phyloP scores from a whole-genome alignment of 2,329 filamentous ascomycete species.

The Blastomyces gilchristii region DNA sequence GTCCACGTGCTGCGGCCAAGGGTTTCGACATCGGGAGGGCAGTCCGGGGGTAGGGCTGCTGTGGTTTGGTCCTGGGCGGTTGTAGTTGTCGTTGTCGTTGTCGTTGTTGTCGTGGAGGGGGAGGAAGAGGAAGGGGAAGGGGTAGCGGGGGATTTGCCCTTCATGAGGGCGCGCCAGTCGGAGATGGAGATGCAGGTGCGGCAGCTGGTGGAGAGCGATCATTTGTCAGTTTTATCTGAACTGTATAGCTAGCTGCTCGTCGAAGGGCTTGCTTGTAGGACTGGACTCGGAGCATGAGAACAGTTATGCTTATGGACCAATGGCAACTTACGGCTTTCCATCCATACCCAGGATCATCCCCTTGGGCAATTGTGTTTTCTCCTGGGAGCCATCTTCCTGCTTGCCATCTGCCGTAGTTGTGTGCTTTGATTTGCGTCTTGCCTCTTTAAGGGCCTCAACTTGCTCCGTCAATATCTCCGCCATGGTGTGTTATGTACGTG shows the following conservation, averaged over 20 bases:
- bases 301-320: neutral
- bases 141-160: conserved; percentile 23
- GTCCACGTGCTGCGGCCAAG: conserved; percentile 90
- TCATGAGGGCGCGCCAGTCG: conserved; percentile 38
- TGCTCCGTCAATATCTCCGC: conserved; percentile 21
- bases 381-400: conserved; percentile 7
- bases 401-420: neutral
- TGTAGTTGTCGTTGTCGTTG: conserved; percentile 15
- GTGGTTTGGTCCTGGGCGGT: conserved; percentile 15
- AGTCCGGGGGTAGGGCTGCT: conserved; percentile 49
- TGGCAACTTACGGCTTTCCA: conserved; percentile 39
- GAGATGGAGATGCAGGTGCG: conserved; percentile 40
- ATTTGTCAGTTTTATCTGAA: neutral
- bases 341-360: conserved; percentile 42
- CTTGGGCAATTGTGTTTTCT: conserved; percentile 28
- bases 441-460: conserved; percentile 12
- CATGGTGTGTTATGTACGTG: conserved; percentile 7
- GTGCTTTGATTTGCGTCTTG: conserved; percentile 1
- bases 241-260: neutral
- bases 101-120: conserved; percentile 23
- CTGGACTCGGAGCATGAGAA: too few relatives aligned
- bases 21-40: conserved; percentile 78
- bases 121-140: conserved; percentile 30
- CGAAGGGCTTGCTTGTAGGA: neutral
- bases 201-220: conserved; percentile 30